A percentile compares a stretch with the other conserved stretches of the same genome.
These are phyloP conservation scores for Boletus vermiculosoides DNA, from an alignment of 768 basidiomycete species.

Conservation along the genomic window DNA sequence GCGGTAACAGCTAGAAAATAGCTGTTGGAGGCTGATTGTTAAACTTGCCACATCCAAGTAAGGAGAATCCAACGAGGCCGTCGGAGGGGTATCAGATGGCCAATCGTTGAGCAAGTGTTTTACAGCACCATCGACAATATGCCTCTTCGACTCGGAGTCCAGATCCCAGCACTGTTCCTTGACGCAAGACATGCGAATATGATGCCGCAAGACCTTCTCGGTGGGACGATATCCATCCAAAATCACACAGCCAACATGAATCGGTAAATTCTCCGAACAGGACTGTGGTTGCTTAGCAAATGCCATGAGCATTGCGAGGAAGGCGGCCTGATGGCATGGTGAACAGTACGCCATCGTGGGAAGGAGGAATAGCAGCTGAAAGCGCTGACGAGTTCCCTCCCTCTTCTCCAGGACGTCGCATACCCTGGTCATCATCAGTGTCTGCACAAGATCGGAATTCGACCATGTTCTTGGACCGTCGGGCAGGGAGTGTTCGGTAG, in stretches of 20 bases:
- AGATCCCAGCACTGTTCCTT: no score
- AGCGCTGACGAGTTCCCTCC: not conserved
- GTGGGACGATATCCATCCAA: constrained; percentile 13
- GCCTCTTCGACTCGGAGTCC: no score
- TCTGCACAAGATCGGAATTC: not conserved
- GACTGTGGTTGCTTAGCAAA: constrained; percentile 3
- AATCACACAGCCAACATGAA: constrained; percentile 4
- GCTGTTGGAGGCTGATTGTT: not conserved
- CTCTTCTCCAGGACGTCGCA: not conserved
- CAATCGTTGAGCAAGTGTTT: no score
- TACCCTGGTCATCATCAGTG: not conserved
- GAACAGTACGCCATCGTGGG: no score
- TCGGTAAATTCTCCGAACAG: not conserved
- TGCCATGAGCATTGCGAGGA: no score
- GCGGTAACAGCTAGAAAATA: constrained; percentile 6
- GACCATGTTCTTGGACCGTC: not conserved
- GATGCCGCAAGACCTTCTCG: not conserved
- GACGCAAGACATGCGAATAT: not conserved
- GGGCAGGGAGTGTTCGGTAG: not conserved
- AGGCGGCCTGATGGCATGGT: no score
- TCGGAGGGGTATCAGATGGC: no score
- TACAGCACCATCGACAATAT: no score
- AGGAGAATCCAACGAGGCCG: no score
- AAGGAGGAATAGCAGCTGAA: not conserved
- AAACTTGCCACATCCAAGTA: not conserved